Conservation (phyloP, 768 basidiomycete genomes). For the Termitomyces sp. region DNA sequence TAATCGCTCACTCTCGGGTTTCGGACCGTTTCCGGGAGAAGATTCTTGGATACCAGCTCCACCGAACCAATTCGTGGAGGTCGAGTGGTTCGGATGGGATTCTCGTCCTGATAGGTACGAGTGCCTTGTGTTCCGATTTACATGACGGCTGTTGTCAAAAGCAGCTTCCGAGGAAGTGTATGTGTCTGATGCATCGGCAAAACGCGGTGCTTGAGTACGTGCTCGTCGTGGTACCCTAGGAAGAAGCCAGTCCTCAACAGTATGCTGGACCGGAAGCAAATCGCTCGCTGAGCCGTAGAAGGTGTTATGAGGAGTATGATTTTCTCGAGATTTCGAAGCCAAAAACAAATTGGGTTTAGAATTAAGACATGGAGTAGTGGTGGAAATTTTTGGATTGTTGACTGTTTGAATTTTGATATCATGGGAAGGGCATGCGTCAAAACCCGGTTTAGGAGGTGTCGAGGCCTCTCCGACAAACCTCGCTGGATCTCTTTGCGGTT, state of each 20-base stretch:
- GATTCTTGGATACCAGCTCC: background rate
- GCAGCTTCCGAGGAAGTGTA: background rate
- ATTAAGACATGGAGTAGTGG: background rate
- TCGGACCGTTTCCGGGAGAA: conserved; percentile 5
- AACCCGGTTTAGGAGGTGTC: background rate
- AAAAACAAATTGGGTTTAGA: conserved; percentile 5
- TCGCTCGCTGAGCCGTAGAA: background rate
- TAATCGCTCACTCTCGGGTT: background rate
- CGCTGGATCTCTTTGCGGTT: background rate
- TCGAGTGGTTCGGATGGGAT: background rate
- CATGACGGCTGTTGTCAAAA: conserved; percentile 1
- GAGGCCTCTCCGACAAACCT: background rate
- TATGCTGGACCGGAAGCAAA: conserved; percentile 5
- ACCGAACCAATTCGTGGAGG: conserved; percentile 4
- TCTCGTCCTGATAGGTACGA: background rate
- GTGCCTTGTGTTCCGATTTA: background rate
- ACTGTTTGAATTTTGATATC: conserved; percentile 7
- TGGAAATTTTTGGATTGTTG: conserved; percentile 7
- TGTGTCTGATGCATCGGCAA: background rate
- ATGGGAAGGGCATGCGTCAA: conserved; percentile 7
- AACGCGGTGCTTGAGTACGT: background rate
- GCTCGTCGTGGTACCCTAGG: background rate
- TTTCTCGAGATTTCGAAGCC: conserved; percentile 2
- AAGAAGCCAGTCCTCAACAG: conserved; percentile 9
- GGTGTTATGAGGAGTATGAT: background rate